A percentile compares a stretch with the other conserved stretches of the same genome.
Conservation (phyloP, 345 rosid genomes). For the Citrus unshiu region DNA sequence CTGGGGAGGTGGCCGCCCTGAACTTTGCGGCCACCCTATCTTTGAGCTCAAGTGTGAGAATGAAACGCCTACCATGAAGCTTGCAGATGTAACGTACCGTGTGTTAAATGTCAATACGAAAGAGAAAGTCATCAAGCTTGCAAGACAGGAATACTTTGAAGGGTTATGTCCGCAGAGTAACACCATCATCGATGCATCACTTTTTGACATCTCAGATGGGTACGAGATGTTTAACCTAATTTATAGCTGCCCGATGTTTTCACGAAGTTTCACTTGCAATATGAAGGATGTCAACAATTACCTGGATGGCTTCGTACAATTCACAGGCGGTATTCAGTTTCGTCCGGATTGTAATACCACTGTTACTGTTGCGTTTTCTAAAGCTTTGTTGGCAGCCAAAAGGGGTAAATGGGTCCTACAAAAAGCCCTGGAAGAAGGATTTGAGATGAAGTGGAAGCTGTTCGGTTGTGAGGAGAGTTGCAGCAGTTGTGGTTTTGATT, state of each 20-base stretch:
- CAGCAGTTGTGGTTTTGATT: slow-evolving; percentile 16
- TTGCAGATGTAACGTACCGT: slow-evolving; percentile 13
- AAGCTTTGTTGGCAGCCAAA: not conserved
- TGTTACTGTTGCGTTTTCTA: slow-evolving; percentile 7
- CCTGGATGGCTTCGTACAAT: not conserved
- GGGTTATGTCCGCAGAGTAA: slow-evolving; percentile 10
- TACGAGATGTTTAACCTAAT: slow-evolving; percentile 18
- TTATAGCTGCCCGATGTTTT: slow-evolving; percentile 16
- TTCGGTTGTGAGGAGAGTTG: not conserved
- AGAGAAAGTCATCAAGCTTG: slow-evolving; percentile 13
- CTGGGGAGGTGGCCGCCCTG: slow-evolving; percentile 9
- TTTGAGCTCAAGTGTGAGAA: slow-evolving; percentile 28
- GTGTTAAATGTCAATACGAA: slow-evolving; percentile 14
- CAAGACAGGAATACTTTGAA: slow-evolving; percentile 12
- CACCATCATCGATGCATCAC: slow-evolving; percentile 5
- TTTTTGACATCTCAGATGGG: not conserved
- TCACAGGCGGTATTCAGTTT: not conserved
- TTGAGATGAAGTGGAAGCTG: slow-evolving; percentile 29
- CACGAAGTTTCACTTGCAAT: not conserved
- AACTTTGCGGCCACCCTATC: slow-evolving; percentile 25
- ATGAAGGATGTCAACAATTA: not conserved
- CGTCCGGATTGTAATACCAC: not conserved
- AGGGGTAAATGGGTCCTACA: not conserved
- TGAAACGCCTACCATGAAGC: not conserved
- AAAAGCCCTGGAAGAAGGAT: slow-evolving; percentile 14